A percentile compares a stretch with the other conserved stretches of the same genome.
Evolutionary conservation across 192 early-diverging fungal species (phyloP).

Genomic region (Coemansia sp.): DNA sequence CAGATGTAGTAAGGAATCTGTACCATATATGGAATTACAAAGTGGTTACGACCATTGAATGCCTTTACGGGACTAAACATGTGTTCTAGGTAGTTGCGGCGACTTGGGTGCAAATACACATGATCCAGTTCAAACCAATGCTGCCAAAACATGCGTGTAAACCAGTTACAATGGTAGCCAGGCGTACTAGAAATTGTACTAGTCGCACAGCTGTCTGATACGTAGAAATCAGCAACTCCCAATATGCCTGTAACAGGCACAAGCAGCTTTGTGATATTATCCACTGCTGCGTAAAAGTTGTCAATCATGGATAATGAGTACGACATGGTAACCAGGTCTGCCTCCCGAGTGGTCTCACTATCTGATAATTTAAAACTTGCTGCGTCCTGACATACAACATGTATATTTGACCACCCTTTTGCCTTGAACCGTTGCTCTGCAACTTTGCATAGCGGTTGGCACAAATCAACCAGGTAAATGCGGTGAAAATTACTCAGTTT

Average conservation of each 20-base stretch:
- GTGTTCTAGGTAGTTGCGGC: constrained; percentile 84
- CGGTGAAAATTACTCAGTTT: constrained; percentile 72
- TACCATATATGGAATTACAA: constrained; percentile 67
- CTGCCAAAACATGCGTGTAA: constrained; percentile 81
- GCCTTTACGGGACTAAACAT: constrained; percentile 75
- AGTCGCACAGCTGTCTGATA: constrained; percentile 46
- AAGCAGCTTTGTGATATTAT: constrained; percentile 63
- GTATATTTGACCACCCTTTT: constrained; percentile 78
- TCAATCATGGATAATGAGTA: constrained; percentile 92
- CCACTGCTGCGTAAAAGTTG: constrained; percentile 65
- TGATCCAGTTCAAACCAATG: constrained; percentile 88
- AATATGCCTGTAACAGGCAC: constrained; percentile 63
- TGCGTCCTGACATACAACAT: constrained; percentile 79
- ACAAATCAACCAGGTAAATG: constrained; percentile 82
- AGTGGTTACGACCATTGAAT: constrained; percentile 71
- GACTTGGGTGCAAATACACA: constrained; percentile 70
- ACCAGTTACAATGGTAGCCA: constrained; percentile 72
- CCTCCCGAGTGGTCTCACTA: constrained; percentile 44
- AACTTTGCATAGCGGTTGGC: constrained; percentile 75
- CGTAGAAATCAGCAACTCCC: constrained; percentile 81
- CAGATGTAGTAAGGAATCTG: constrained; percentile 88
- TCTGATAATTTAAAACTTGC: constrained; percentile 66
- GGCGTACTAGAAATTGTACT: constrained; percentile 24
- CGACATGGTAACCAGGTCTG: constrained; percentile 80
- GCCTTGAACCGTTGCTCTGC: constrained; percentile 72